Base-by-base conservation (phyloP, 1,284 basidiomycete genomes). In the Naganishia sp. region DNA sequence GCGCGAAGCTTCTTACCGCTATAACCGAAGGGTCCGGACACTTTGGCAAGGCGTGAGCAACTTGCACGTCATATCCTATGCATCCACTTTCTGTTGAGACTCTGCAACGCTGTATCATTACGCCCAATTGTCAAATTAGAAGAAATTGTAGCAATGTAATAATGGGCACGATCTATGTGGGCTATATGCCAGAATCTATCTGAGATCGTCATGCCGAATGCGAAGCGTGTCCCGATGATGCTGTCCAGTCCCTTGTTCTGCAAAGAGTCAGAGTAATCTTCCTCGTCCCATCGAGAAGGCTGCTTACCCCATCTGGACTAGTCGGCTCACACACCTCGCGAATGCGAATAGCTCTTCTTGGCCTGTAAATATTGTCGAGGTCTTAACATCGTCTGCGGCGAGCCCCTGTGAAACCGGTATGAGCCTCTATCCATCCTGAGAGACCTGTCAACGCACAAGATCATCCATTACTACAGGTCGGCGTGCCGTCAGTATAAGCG, bases 291-390 rank as follows among this genome's bases (percentile, higher is more conserved):
- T 7, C 7, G 10, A 11, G 6, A 21, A 42, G 15, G 6, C 25
- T 10, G 58, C 66, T 39, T 32, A 67, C 52, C 92, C 90, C 93
- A 96, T 95, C 79, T 96, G 88, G 41, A 92, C 89, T 31, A 96
- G 81, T 56, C 93, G 84, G 35, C 90, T 93, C 73, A 93, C 94
- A 43, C 92, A 94, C 56, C 94, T 84, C 11, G 92, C 93, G 77
- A 95, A 97, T 0, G 94, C 94, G 76, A 97, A 96, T 7, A 95
- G 76, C 79, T 97, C 94, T 78, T 96, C 94, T 73, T 96, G 92
- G 4, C 92, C 92, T 0, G 87, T 88, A 76, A 96, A 97, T 79
- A 97, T 89, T 25, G 91, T 89, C 65, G 89, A 90, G 1, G 84
- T 83, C 31, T 92, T 90, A 18, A 94, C 87, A 28, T 85, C 81